phyloP scores from a whole-genome alignment of 352 stramenopile genomes.

The Phytophthora sp. region DNA sequence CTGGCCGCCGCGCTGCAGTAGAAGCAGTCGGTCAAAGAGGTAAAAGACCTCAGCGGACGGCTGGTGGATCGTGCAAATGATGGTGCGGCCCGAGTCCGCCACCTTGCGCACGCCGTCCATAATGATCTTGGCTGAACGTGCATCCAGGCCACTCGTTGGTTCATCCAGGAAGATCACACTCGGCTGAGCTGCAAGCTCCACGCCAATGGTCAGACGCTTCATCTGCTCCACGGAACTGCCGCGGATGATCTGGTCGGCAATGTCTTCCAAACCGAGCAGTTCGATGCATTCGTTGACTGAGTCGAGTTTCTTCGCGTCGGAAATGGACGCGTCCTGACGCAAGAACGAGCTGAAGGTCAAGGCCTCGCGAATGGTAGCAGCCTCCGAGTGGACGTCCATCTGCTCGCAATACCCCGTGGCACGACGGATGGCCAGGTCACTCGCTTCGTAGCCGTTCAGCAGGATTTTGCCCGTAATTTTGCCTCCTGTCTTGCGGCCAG shows the following conservation, averaged over 20 bases:
- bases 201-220: slow-evolving; percentile 16
- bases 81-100: slow-evolving; percentile 7
- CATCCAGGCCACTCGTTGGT: slow-evolving; percentile 10
- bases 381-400: slow-evolving; percentile 17
- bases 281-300: slow-evolving; percentile 17
- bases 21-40: slow-evolving; percentile 73
- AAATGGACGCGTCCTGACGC: slow-evolving; percentile 10
- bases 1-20: slow-evolving; percentile 52
- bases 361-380: slow-evolving; percentile 9
- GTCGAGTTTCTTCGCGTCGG: slow-evolving; percentile 11
- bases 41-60: slow-evolving; percentile 14
- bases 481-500: slow-evolving; percentile 2
- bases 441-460: slow-evolving; percentile 12
- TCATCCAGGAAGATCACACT: slow-evolving; percentile 18
- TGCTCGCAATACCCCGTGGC: slow-evolving; percentile 9
- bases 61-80: slow-evolving; percentile 20
- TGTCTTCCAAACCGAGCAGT: slow-evolving; percentile 10
- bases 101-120: slow-evolving; percentile 12
- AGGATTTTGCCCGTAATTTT: slow-evolving; percentile 16
- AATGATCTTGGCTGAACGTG: slow-evolving; percentile 12
- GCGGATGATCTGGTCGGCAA: slow-evolving; percentile 18
- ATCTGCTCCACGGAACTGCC: slow-evolving; percentile 21
- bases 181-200: slow-evolving; percentile 9
- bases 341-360: slow-evolving; percentile 17
- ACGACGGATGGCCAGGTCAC: slow-evolving; percentile 10